Conservation (phyloP, 441 rosid genomes). For the Raphanus hybrid region DNA sequence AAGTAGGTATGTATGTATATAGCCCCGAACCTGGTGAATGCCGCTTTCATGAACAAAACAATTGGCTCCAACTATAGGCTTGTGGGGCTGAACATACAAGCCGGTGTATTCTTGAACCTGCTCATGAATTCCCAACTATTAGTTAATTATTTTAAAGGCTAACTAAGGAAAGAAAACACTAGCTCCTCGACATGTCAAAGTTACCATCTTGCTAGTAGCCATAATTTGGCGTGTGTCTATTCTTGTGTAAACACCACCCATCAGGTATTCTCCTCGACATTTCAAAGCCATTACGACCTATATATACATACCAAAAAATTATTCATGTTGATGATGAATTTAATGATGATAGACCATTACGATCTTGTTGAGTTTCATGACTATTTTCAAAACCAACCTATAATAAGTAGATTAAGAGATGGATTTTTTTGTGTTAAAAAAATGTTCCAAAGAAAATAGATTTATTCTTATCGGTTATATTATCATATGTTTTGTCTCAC, state of each 20-base stretch:
- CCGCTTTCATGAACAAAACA: conserved; percentile 92
- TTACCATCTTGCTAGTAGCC: conserved; percentile 92
- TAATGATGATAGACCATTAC: not conserved
- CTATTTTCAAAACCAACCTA: not conserved
- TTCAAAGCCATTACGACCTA: conserved; percentile 90
- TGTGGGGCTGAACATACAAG: conserved; percentile 83
- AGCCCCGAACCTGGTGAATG: conserved; percentile 66
- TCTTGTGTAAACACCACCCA: conserved; percentile 77
- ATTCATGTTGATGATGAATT: conserved; percentile 5
- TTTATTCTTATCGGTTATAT: not conserved
- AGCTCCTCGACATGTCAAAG: not conserved
- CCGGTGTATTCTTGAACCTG: conserved; percentile 90
- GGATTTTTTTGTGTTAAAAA: too few relatives aligned
- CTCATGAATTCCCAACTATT: conserved; percentile 16
- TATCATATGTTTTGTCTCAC: not conserved
- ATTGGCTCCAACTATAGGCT: conserved; percentile 88
- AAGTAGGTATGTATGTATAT: conserved; percentile 10
- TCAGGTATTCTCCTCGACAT: conserved; percentile 69
- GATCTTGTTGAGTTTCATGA: not conserved
- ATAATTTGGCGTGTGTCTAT: conserved; percentile 72
- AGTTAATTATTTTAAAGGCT: not conserved
- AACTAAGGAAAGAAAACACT: not conserved
- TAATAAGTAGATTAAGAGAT: not conserved
- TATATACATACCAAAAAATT: not conserved
- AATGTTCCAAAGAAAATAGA: not conserved